A percentile compares a stretch with the other conserved stretches of the same genome.
Conservation (phyloP, 371 early-diverging fungal genomes). For the Mortierella sp. region DNA sequence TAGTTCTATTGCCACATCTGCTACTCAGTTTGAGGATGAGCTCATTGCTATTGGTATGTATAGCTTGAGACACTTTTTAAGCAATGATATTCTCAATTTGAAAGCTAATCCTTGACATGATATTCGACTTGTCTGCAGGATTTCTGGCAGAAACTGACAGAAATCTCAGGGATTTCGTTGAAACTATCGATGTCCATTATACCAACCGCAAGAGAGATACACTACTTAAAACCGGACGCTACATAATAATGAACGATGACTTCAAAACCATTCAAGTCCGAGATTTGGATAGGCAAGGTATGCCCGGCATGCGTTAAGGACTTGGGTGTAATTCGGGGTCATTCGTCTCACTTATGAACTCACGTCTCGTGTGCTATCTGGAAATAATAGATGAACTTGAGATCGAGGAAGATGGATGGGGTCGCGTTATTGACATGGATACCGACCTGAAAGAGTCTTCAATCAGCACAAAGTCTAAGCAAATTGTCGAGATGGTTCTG, state of each 20-base stretch:
- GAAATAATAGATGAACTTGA: slow-evolving; percentile 33
- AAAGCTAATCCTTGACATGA: not conserved
- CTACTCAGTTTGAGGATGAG: slow-evolving; percentile 34
- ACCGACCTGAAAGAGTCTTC: slow-evolving; percentile 46
- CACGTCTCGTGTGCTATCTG: not conserved
- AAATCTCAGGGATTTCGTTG: slow-evolving; percentile 38
- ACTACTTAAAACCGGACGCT: slow-evolving; percentile 45
- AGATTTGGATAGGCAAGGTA: slow-evolving; percentile 48
- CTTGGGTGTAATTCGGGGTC: not conserved
- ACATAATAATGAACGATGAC: slow-evolving; percentile 52
- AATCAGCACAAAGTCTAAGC: slow-evolving; percentile 32
- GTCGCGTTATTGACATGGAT: slow-evolving; percentile 24
- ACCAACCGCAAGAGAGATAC: slow-evolving; percentile 46
- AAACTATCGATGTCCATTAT: slow-evolving; percentile 48
- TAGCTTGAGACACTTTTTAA: not conserved
- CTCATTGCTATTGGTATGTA: slow-evolving; percentile 52
- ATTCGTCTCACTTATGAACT: not conserved
- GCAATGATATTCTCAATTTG: not conserved
- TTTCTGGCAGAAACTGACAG: slow-evolving; percentile 40
- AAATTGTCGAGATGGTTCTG: slow-evolving; percentile 44
- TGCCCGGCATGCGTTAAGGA: not conserved
- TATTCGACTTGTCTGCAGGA: slow-evolving; percentile 8
- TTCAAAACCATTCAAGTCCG: slow-evolving; percentile 39
- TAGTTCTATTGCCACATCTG: slow-evolving; percentile 21
- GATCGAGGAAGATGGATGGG: slow-evolving; percentile 23